Conservation (phyloP, 495 filamentous ascomycete species). For the Podospora sp. region DNA sequence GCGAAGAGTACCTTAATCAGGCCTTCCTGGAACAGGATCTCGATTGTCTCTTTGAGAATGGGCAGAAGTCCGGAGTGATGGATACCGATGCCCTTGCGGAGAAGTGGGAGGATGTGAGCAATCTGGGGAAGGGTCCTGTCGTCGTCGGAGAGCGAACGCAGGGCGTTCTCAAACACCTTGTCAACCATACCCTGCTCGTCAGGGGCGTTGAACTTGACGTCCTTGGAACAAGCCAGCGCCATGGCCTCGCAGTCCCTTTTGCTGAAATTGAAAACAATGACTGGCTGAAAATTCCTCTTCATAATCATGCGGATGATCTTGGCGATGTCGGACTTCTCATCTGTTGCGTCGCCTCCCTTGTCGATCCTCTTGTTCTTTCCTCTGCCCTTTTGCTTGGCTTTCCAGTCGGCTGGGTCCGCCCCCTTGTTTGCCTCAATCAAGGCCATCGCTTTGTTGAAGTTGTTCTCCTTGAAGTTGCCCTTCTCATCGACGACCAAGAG, state of each 20-base stretch:
- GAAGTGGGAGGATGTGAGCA: slow-evolving; percentile 81
- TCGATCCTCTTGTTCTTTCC: slow-evolving; percentile 90
- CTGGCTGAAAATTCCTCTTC: slow-evolving; percentile 91
- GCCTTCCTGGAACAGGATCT: slow-evolving; percentile 97
- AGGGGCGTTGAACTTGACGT: slow-evolving; percentile 94
- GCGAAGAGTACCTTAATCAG: slow-evolving; percentile 97
- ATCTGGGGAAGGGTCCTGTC: slow-evolving; percentile 88
- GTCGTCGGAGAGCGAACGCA: slow-evolving; percentile 86
- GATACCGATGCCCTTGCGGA: slow-evolving; percentile 91
- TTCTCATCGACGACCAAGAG: slow-evolving; percentile 96
- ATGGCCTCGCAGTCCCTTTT: slow-evolving; percentile 91
- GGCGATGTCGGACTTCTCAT: slow-evolving; percentile 79
- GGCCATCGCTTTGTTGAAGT: slow-evolving; percentile 94
- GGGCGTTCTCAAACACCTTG: slow-evolving; percentile 90
- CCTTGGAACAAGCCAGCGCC: slow-evolving; percentile 74
- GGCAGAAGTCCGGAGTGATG: slow-evolving; percentile 96
- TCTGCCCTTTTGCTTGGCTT: slow-evolving; percentile 77
- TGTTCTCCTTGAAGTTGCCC: slow-evolving; percentile 89
- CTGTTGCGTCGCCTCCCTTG: slow-evolving; percentile 72
- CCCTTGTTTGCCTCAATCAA: slow-evolving; percentile 86
- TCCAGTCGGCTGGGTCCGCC: slow-evolving; percentile 74
- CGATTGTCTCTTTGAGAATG: slow-evolving; percentile 97
- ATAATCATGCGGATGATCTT: slow-evolving; percentile 99
- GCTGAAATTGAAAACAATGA: slow-evolving; percentile 99
- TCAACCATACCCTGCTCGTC: slow-evolving; percentile 92